These are phyloP conservation scores for Magnaporthiopsis poae DNA, from an alignment of 2,329 filamentous ascomycete genomes.

Conservation along the genomic window DNA sequence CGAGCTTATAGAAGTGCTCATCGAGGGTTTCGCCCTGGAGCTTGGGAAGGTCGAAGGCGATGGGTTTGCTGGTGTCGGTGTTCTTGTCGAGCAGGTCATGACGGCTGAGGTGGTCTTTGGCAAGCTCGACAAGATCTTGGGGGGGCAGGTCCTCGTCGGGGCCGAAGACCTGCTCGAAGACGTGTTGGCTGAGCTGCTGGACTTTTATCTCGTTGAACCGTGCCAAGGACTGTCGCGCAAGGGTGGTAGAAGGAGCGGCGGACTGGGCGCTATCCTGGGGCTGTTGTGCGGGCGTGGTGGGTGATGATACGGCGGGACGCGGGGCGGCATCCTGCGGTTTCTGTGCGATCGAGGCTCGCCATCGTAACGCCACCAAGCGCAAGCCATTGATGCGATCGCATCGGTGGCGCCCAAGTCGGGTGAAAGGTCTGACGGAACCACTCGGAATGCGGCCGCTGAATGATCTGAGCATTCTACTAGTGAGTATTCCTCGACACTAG, in stretches of 20 bases:
- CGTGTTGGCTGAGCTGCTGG: constrained; percentile 77
- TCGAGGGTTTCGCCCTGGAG: constrained; percentile 75
- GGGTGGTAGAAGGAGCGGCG: constrained; percentile 10
- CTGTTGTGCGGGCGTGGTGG: constrained; percentile 11
- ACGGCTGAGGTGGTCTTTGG: constrained; percentile 69
- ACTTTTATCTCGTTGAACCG: constrained; percentile 89
- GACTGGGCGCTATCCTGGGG: constrained; percentile 30
- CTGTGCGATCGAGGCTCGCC: constrained; percentile 29
- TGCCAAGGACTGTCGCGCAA: constrained; percentile 41
- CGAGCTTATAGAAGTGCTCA: constrained; percentile 86
- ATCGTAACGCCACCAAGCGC: constrained; percentile 24
- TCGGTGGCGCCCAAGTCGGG: constrained; percentile 35
- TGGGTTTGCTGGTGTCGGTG: constrained; percentile 62
- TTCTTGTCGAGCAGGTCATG: constrained; percentile 89
- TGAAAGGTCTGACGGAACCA: constrained; percentile 23
- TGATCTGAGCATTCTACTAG: constrained; percentile 30
- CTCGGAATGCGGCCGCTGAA: constrained; percentile 21
- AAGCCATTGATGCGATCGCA: constrained; percentile 19
- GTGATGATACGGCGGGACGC: constrained; percentile 10
- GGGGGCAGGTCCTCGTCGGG: constrained; percentile 46
- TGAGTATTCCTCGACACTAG: constrained; percentile 17
- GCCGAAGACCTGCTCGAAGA: constrained; percentile 76
- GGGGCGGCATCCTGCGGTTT: background rate
- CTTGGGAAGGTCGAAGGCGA: constrained; percentile 75
- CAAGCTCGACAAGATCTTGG: constrained; percentile 65